Conservation (phyloP, 352 stramenopile genomes). For the Phytophthora sojae region DNA sequence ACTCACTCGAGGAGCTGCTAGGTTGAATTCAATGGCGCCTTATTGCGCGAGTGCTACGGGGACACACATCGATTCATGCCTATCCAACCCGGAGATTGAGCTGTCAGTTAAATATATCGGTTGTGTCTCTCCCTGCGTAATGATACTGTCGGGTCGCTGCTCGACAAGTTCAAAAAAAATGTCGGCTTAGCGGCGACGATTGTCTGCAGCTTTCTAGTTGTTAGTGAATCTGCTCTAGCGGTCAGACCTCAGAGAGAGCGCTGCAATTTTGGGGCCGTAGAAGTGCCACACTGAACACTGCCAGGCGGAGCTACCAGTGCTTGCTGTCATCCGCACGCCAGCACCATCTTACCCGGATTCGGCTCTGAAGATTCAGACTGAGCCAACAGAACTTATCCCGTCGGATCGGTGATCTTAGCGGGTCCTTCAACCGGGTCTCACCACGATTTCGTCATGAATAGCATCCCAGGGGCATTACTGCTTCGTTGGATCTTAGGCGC, state of each 20-base stretch:
- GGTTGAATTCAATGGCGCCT: background rate
- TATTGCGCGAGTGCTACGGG: background rate
- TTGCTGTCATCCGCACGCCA: too few species aligned
- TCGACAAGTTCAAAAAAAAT: too few species aligned
- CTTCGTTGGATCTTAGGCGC: constrained; percentile 5
- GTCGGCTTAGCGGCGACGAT: too few species aligned
- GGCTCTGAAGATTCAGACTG: background rate
- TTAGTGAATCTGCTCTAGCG: background rate
- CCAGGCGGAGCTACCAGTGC: too few species aligned
- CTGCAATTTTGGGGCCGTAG: constrained; percentile 21
- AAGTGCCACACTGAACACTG: constrained; percentile 6
- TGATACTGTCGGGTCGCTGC: too few species aligned
- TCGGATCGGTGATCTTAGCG: constrained; percentile 6
- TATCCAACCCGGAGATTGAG: background rate
- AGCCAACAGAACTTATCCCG: constrained; percentile 2
- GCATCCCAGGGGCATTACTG: constrained; percentile 4
- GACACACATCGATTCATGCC: background rate
- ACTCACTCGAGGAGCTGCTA: background rate
- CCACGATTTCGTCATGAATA: constrained; percentile 27
- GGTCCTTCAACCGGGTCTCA: constrained; percentile 9
- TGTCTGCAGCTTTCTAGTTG: too few species aligned
- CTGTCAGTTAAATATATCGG: background rate
- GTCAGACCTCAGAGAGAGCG: constrained; percentile 3
- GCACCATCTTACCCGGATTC: background rate
- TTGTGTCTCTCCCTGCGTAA: too few species aligned